Conservation (phyloP, 1,139 yeast species). For the Kurtzmaniella quercitrusa region DNA sequence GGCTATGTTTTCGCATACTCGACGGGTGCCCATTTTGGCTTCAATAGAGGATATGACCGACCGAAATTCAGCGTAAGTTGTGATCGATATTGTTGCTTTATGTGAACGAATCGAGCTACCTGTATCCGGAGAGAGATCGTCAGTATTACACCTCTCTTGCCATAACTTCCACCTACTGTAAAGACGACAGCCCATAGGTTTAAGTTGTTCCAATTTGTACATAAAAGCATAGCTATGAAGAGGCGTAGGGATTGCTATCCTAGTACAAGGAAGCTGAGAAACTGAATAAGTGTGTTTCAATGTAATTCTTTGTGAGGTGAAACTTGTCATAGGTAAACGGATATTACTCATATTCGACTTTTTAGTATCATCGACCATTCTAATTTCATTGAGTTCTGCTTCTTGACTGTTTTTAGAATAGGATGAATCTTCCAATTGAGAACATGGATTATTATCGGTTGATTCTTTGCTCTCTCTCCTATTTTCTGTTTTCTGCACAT, state of each 20-base stretch:
- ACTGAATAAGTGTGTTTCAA: neutral
- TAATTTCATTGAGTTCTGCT: too few relatives aligned
- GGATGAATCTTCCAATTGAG: too few relatives aligned
- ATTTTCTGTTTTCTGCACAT: too few relatives aligned
- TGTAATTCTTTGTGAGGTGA: neutral
- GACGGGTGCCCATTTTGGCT: neutral
- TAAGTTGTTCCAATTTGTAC: conserved; percentile 12
- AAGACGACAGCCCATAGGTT: conserved; percentile 13
- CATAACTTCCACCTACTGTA: conserved; percentile 20
- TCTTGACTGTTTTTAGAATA: too few relatives aligned
- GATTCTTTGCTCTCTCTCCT: too few relatives aligned
- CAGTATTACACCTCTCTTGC: conserved; percentile 7
- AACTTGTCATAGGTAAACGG: too few relatives aligned
- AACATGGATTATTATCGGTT: too few relatives aligned
- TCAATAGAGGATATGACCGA: neutral
- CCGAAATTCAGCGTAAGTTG: neutral
- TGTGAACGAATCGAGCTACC: conserved; percentile 5
- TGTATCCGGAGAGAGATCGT: conserved; percentile 1
- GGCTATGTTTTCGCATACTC: conserved; percentile 2
- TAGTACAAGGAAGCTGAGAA: conserved; percentile 14
- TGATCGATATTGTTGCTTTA: neutral
- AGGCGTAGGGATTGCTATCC: conserved; percentile 14
- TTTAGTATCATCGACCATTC: too few relatives aligned
- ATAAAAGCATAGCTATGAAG: conserved; percentile 13
- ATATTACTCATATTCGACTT: too few relatives aligned